phyloP scores from a whole-genome alignment of 2,329 filamentous ascomycete species.

The Alternaria hordeiaustralica region DNA sequence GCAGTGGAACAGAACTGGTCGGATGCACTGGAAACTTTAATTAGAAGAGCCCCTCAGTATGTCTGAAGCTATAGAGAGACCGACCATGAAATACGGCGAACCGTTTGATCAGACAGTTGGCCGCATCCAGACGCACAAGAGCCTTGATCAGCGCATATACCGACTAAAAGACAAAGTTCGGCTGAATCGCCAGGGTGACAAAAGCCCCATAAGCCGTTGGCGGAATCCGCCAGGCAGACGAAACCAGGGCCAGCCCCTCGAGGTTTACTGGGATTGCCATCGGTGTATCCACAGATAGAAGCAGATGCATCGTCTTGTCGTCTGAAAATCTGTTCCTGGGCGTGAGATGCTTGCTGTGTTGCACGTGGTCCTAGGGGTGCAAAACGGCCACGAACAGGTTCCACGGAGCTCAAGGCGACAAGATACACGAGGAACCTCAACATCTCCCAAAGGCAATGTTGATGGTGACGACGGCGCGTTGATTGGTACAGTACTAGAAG shows the following conservation, averaged over 20 bases:
- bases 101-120: conserved; percentile 9
- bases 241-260: conserved; percentile 9
- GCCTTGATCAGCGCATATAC: conserved; percentile 20
- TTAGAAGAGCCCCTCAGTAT: neutral
- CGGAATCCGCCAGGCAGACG: conserved; percentile 20
- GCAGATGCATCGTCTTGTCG: conserved; percentile 3
- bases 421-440: neutral
- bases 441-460: neutral
- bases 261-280: conserved; percentile 13
- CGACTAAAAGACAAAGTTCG: conserved; percentile 18
- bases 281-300: conserved; percentile 19
- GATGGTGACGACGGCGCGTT: neutral
- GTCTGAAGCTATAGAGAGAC: neutral
- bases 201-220: conserved; percentile 25
- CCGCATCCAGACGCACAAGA: conserved; percentile 22
- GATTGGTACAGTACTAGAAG: neutral
- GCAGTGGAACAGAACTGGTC: conserved; percentile 18
- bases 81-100: conserved; percentile 21
- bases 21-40: conserved; percentile 1
- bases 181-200: conserved; percentile 20
- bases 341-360: neutral
- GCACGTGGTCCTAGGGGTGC: neutral
- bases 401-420: neutral
- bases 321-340: neutral
- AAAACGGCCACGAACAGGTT: neutral